phyloP scores from a whole-genome alignment of 2,329 filamentous ascomycete species.

The Fusarium sp. region DNA sequence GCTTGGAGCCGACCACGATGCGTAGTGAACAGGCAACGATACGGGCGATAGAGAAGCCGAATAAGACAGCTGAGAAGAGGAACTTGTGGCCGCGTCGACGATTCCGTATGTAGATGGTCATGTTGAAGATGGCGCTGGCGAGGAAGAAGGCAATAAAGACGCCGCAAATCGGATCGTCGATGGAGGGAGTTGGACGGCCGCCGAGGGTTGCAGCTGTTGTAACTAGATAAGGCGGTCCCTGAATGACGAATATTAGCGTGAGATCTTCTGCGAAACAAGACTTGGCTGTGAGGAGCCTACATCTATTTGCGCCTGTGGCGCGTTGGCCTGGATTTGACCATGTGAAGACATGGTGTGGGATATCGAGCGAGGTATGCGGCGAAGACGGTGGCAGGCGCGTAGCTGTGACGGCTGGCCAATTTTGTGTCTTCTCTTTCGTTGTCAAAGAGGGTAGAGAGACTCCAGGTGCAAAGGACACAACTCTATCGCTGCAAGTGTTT shows the following conservation, averaged over 20 bases:
- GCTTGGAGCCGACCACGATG: background rate
- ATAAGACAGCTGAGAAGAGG: background rate
- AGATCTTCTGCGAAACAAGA: background rate
- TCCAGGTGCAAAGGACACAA: background rate
- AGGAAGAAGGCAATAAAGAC: background rate
- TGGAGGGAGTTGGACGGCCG: background rate
- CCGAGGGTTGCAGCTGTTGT: background rate
- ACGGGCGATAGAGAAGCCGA: background rate
- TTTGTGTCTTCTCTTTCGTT: background rate
- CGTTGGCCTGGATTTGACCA: background rate
- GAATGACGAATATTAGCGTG: background rate
- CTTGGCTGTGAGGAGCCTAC: background rate
- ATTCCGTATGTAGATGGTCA: background rate
- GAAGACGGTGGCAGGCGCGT: background rate
- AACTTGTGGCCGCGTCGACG: background rate
- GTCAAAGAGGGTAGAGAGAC: background rate
- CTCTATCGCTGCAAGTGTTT: background rate
- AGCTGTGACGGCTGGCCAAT: background rate
- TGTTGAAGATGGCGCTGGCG: background rate
- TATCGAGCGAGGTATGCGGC: background rate
- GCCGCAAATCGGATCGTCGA: background rate
- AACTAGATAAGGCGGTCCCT: background rate
- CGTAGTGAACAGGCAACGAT: background rate
- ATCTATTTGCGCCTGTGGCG: background rate
- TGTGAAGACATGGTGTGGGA: background rate